A percentile compares a stretch with the other conserved stretches of the same genome.
Evolutionary conservation across 2,329 filamentous ascomycete species (phyloP).

Genomic region (Colletotrichum aenigma): DNA sequence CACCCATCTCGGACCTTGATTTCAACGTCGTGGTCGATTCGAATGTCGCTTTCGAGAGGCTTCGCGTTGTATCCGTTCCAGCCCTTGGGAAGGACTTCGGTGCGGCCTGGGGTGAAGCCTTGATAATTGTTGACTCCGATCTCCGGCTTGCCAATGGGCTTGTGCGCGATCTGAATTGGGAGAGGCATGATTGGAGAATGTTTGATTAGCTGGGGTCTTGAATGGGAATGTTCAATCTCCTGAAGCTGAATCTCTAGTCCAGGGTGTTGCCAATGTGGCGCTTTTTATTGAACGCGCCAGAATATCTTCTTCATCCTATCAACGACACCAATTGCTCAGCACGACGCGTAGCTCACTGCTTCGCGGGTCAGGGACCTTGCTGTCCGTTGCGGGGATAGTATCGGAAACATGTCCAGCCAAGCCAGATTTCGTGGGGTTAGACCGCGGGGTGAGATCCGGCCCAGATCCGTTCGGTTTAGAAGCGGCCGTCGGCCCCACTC

Average conservation of each 20-base stretch:
- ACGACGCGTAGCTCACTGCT: background rate
- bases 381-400: background rate
- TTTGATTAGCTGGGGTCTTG: background rate
- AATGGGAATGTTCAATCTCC: background rate
- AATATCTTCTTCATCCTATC: background rate
- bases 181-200: constrained; percentile 10
- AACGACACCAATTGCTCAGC: background rate
- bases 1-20: constrained; percentile 46
- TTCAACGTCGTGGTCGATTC: constrained; percentile 48
- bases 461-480: background rate
- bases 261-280: background rate
- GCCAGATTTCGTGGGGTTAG: background rate
- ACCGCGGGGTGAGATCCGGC: background rate
- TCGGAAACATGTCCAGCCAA: background rate
- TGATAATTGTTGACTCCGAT: constrained; percentile 20
- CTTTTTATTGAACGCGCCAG: constrained; percentile 1
- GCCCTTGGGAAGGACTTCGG: constrained; percentile 41
- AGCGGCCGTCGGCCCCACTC: background rate
- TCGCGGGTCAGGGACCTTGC: background rate
- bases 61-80: constrained; percentile 38
- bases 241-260: background rate
- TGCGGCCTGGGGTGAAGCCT: constrained; percentile 38
- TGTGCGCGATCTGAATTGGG: constrained; percentile 15
- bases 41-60: constrained; percentile 39
- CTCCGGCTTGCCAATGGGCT: constrained; percentile 29